A percentile compares a stretch with the other conserved stretches of the same genome.
phyloP scores from a whole-genome alignment of 345 rosid species.

The Crucihimalaya himalaica region DNA sequence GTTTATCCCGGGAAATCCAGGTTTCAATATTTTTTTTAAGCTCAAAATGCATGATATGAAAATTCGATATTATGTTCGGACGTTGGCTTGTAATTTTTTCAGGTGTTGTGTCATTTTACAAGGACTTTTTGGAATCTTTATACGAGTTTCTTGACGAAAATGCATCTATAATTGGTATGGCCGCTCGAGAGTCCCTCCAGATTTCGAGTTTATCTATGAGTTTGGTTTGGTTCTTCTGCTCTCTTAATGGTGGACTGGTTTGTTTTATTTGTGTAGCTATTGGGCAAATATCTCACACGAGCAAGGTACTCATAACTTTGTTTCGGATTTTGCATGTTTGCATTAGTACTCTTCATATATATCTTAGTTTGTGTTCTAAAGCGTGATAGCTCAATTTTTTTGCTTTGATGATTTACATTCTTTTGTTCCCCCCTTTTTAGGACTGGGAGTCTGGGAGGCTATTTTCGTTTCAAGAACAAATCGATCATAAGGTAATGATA shows the following conservation, averaged over 20 bases:
- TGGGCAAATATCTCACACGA: constrained; percentile 72
- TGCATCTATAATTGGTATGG: constrained; percentile 60
- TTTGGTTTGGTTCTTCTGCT: constrained; percentile 14
- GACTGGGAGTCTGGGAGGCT: constrained; percentile 70
- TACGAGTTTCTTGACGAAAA: constrained; percentile 60
- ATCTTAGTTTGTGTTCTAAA: background rate
- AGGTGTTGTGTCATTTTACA: constrained; percentile 79
- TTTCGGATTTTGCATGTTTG: background rate
- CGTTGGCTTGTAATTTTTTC: constrained; percentile 18
- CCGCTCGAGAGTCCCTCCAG: background rate
- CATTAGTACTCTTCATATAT: constrained; percentile 4
- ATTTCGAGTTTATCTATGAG: background rate
- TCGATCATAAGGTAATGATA: constrained; percentile 70
- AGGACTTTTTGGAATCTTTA: constrained; percentile 74
- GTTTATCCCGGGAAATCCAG: constrained; percentile 90
- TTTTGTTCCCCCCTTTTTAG: constrained; percentile 30
- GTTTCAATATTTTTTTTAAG: constrained; percentile 33
- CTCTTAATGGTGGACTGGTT: constrained; percentile 19
- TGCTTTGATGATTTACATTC: background rate
- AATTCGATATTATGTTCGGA: background rate
- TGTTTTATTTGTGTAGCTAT: constrained; percentile 46
- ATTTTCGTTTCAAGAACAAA: constrained; percentile 79
- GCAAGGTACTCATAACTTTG: constrained; percentile 54
- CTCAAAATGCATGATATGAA: background rate
- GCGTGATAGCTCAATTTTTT: background rate